A percentile compares a stretch with the other conserved stretches of the same genome.
Evolutionary conservation across 441 rosid species (phyloP).

Genomic region (Corymbia citriodora): DNA sequence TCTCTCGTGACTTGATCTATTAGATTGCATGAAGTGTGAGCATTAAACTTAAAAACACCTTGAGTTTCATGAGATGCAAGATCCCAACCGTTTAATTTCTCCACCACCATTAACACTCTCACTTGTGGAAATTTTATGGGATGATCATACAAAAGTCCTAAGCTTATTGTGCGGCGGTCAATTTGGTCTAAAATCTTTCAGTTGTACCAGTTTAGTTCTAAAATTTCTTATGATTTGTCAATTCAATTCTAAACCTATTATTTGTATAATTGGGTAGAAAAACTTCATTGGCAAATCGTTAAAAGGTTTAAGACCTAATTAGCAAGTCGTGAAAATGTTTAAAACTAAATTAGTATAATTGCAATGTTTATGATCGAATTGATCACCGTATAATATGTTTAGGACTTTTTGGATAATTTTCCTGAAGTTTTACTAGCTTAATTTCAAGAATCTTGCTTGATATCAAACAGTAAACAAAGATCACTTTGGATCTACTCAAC

Average conservation of each 20-base stretch:
- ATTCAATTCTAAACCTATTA: no score
- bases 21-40: background rate
- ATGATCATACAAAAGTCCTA: rapidly evolving
- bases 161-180: rapidly evolving
- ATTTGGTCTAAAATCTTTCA: rapidly evolving
- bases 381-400: no score
- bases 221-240: no score
- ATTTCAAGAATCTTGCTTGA: background rate
- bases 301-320: no score
- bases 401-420: no score
- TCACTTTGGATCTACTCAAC: background rate
- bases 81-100: background rate
- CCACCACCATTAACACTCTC: background rate
- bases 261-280: no score
- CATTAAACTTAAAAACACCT: background rate
- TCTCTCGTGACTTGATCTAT: background rate
- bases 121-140: background rate
- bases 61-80: background rate
- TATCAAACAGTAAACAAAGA: background rate
- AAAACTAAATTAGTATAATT: no score
- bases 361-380: no score
- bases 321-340: no score
- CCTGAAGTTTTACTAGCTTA: background rate
- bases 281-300: background rate
- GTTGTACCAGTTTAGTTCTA: rapidly evolving